A percentile compares a stretch with the other conserved stretches of the same genome.
phyloP scores from a whole-genome alignment of 768 basidiomycete species.

The Trametes meyenii region DNA sequence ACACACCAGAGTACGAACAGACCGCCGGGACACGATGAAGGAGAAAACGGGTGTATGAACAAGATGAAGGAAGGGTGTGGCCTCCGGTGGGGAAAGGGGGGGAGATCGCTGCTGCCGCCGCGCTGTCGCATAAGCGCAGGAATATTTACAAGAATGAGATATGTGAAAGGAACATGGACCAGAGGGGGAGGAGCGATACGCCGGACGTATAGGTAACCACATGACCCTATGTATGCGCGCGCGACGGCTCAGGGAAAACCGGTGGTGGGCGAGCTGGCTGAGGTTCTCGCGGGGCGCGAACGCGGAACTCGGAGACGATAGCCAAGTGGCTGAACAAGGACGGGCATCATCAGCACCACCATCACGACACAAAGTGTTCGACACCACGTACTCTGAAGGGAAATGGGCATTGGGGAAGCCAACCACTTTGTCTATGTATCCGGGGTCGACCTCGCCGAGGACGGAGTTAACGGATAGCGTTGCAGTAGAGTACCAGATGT shows the following conservation, averaged over 20 bases:
- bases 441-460: constrained; percentile 84
- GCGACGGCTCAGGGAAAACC: constrained; percentile 43
- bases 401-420: constrained; percentile 98
- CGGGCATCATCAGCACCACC: constrained; percentile 14
- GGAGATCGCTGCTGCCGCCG: constrained; percentile 14
- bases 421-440: constrained; percentile 86
- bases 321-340: constrained; percentile 62
- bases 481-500: constrained; percentile 86
- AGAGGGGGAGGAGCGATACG: constrained; percentile 18
- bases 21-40: constrained; percentile 5
- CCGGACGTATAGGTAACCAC: constrained; percentile 8
- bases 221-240: constrained; percentile 33
- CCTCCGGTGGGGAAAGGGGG: constrained; percentile 4
- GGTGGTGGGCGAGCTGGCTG: constrained; percentile 40
- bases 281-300: constrained; percentile 67
- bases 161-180: constrained; percentile 23
- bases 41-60: constrained; percentile 13
- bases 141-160: constrained; percentile 32
- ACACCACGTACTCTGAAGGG: constrained; percentile 86
- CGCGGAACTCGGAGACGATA: constrained; percentile 73
- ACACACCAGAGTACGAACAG: constrained; percentile 4
- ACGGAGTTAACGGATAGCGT: constrained; percentile 79
- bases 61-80: constrained; percentile 11
- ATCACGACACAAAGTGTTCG: constrained; percentile 1
- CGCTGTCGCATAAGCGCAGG: constrained; percentile 15